Evolutionary conservation across 306 rosid genomes (phyloP).

Genomic region (Malus sieversii): DNA sequence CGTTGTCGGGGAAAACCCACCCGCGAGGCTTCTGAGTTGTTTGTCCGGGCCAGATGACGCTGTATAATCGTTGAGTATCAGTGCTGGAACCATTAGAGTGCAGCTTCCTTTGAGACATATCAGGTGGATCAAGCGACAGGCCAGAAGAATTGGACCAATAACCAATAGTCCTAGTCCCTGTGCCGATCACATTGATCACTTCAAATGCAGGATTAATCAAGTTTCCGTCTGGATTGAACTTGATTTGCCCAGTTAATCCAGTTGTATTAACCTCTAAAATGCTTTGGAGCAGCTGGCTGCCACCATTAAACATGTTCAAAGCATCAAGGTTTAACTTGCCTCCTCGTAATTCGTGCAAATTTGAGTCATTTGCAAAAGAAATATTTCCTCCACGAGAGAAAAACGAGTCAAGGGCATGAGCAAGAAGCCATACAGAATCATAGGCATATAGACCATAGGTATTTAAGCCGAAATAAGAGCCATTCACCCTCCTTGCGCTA

Average conservation of each 20-base stretch:
- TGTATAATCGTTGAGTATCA: not conserved
- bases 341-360: not conserved
- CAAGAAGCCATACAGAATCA: conserved; percentile 22
- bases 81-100: not conserved
- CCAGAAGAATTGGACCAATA: conserved; percentile 22
- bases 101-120: not conserved
- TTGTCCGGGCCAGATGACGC: conserved; percentile 25
- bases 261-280: conserved; percentile 2
- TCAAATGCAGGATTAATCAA: conserved; percentile 16
- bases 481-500: not conserved
- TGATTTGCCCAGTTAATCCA: conserved; percentile 16
- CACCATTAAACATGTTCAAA: conserved; percentile 13
- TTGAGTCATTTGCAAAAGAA: conserved; percentile 15
- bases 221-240: conserved; percentile 11
- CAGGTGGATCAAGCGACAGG: conserved; percentile 2
- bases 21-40: conserved; percentile 19
- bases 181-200: conserved; percentile 25
- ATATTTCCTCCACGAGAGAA: not conserved
- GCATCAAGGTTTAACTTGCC: conserved; percentile 18
- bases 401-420: conserved; percentile 14
- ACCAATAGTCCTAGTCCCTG: conserved; percentile 14
- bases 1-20: conserved; percentile 21
- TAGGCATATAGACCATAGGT: conserved; percentile 16
- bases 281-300: conserved; percentile 2
- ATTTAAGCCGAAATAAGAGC: conserved; percentile 8